Conservation (phyloP, 1,284 basidiomycete species). For the Xerocomus amazonicus region DNA sequence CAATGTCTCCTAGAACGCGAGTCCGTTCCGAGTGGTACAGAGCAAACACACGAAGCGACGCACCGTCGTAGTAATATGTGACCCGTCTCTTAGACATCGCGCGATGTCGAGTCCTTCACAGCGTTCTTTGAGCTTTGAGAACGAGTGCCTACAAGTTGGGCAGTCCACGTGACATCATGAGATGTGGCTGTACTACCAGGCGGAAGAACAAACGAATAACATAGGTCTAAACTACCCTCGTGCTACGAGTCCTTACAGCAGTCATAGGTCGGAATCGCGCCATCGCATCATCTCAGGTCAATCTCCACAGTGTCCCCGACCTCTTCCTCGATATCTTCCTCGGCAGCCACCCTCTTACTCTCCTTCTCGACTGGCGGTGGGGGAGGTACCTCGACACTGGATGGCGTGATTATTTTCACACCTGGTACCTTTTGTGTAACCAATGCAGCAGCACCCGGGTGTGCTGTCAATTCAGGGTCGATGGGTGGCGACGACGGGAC, state of each 20-base stretch:
- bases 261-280: not conserved
- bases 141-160: no score
- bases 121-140: no score
- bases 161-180: slow-evolving; percentile 16
- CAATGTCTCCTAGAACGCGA: slow-evolving; percentile 63
- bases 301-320: slow-evolving; percentile 74
- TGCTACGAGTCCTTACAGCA: not conserved
- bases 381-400: slow-evolving; percentile 69
- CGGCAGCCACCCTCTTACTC: slow-evolving; percentile 33
- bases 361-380: slow-evolving; percentile 77
- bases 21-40: slow-evolving; percentile 6
- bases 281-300: slow-evolving; percentile 27
- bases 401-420: slow-evolving; percentile 47
- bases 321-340: slow-evolving; percentile 60
- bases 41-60: slow-evolving; percentile 9
- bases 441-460: slow-evolving; percentile 1
- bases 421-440: slow-evolving; percentile 22
- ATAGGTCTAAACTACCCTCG: slow-evolving; percentile 6
- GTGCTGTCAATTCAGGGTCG: not conserved
- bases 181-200: slow-evolving; percentile 8
- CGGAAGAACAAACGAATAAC: slow-evolving; percentile 10
- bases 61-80: slow-evolving; percentile 62
- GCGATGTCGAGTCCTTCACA: not conserved
- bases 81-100: slow-evolving; percentile 55
- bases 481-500: slow-evolving; percentile 21